Percentiles rank a stretch among this genome's conserved stretches.
Conservation (phyloP, 768 basidiomycete species). For the Russula compacta region DNA sequence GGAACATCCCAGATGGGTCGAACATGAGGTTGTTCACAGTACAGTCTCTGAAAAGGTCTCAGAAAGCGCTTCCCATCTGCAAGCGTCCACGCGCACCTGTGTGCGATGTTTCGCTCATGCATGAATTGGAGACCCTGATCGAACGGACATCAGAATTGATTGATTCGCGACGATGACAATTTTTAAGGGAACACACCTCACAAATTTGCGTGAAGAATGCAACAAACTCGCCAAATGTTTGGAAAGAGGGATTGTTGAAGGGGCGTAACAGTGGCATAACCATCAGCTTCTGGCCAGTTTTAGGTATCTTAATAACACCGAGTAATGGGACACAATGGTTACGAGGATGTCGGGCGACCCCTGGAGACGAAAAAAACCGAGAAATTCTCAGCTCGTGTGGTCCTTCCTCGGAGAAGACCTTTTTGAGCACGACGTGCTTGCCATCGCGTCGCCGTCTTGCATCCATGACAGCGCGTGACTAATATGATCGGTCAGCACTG, state of each 20-base stretch:
- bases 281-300: not conserved
- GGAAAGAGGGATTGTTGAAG: not conserved
- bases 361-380: slow-evolving; percentile 17
- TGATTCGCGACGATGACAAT: not conserved
- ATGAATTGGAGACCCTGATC: not conserved
- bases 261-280: not conserved
- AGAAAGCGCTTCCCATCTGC: not conserved
- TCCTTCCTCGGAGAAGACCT: not conserved
- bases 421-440: slow-evolving; percentile 27
- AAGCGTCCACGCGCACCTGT: not conserved
- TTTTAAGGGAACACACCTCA: not conserved
- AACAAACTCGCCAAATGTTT: slow-evolving; percentile 2
- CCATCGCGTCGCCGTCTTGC: slow-evolving; percentile 26
- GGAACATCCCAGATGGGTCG: not conserved
- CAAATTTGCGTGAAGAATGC: slow-evolving; percentile 19
- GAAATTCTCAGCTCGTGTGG: slow-evolving; percentile 27
- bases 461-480: slow-evolving; percentile 23
- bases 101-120: not conserved
- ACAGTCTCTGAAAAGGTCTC: not conserved
- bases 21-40: not conserved
- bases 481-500: not conserved
- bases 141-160: not conserved
- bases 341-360: slow-evolving; percentile 11
- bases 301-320: not conserved
- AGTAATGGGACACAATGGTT: slow-evolving; percentile 22